Evolutionary conservation across 257 asterid species (phyloP).

Genomic region (Forsythia suspensa): DNA sequence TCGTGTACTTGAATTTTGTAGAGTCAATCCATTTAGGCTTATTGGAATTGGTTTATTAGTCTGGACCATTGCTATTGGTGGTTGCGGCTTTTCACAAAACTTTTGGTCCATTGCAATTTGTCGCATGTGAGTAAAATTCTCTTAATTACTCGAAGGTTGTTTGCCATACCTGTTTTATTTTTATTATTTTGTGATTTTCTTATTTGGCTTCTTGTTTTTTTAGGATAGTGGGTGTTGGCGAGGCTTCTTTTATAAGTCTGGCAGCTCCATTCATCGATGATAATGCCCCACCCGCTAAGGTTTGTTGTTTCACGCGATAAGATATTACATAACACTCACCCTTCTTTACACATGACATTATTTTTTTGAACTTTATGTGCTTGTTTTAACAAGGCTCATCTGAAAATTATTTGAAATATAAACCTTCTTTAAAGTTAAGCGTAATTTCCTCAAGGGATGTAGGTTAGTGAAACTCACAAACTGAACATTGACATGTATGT

Average conservation of each 20-base stretch:
- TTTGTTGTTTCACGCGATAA: constrained; percentile 24
- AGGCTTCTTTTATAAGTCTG: constrained; percentile 97
- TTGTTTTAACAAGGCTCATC: not conserved
- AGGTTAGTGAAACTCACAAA: constrained; percentile 9
- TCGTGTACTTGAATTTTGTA: constrained; percentile 39
- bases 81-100: constrained; percentile 80
- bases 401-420: not conserved
- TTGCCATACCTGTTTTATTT: constrained; percentile 15
- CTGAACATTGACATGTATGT: constrained; percentile 3
- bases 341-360: not conserved
- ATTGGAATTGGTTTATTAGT: constrained; percentile 92
- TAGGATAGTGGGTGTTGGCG: constrained; percentile 99
- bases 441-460: constrained; percentile 6
- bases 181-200: not conserved
- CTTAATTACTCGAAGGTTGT: constrained; percentile 2
- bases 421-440: not conserved
- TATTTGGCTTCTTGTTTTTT: constrained; percentile 16
- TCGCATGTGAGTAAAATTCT: constrained; percentile 74
- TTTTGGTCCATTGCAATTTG: constrained; percentile 78
- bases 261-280: constrained; percentile 99
- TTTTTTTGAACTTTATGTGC: not conserved
- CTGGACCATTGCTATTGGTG: constrained; percentile 82
- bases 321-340: not conserved
- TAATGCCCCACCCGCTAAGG: constrained; percentile 91
- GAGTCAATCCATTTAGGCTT: constrained; percentile 96